Conservation (phyloP, 2,329 filamentous ascomycete species). For the Aspergillus thermomutatus region DNA sequence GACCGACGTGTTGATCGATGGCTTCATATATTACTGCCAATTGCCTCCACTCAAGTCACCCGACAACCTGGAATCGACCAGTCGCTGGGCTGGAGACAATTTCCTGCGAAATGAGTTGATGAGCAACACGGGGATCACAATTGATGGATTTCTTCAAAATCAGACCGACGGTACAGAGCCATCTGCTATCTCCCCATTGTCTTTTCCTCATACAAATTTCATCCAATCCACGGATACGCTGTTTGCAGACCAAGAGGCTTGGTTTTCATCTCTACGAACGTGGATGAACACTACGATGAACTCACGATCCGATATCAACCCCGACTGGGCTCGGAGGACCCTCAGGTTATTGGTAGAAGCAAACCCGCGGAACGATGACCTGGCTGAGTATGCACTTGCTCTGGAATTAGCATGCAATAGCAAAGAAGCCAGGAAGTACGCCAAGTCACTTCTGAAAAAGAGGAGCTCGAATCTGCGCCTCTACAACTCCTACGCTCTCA, state of each 20-base stretch:
- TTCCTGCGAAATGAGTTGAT: constrained; percentile 49
- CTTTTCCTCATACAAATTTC: constrained; percentile 38
- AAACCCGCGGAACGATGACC: constrained; percentile 42
- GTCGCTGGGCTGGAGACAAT: constrained; percentile 49
- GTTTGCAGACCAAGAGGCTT: constrained; percentile 50
- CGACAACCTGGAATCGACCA: constrained; percentile 22
- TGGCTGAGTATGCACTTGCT: constrained; percentile 69
- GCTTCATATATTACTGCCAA: constrained; percentile 66
- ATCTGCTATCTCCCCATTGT: constrained; percentile 21
- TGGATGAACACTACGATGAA: constrained; percentile 26
- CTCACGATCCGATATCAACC: constrained; percentile 35
- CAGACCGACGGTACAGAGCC: constrained; percentile 5
- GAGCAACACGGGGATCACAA: constrained; percentile 20
- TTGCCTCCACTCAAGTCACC: constrained; percentile 53
- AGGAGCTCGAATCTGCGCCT: constrained; percentile 62
- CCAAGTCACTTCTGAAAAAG: constrained; percentile 70
- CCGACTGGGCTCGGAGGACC: constrained; percentile 49
- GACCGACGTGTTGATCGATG: constrained; percentile 57
- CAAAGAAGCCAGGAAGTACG: constrained; percentile 61
- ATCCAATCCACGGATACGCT: constrained; percentile 51
- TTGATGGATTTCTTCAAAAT: constrained; percentile 26
- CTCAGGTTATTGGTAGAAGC: constrained; percentile 57
- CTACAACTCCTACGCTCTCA: constrained; percentile 75
- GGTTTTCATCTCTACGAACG: constrained; percentile 39
- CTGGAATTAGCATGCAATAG: constrained; percentile 59